These are phyloP conservation scores for Claviceps capensis DNA, from an alignment of 2,329 filamentous ascomycete species.

Conservation along the genomic window DNA sequence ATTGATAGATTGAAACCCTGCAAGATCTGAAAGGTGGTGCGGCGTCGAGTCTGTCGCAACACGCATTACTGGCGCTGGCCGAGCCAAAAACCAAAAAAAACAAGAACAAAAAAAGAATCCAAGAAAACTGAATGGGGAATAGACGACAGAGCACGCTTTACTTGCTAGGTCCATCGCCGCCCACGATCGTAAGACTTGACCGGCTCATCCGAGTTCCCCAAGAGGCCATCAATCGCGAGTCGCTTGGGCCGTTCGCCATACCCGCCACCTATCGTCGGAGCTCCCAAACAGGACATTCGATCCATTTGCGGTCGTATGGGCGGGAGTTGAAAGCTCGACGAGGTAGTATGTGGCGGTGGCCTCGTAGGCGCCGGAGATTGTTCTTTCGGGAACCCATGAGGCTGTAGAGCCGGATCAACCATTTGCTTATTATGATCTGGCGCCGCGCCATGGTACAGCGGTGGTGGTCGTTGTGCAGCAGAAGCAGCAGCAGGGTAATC, in stretches of 20 bases:
- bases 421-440: too few relatives aligned
- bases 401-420: neutral
- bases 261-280: slow-evolving; percentile 16
- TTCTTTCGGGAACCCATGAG: neutral
- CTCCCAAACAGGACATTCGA: slow-evolving; percentile 8
- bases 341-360: neutral
- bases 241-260: slow-evolving; percentile 38
- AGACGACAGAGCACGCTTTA: neutral
- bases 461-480: neutral
- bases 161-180: neutral
- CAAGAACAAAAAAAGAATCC: neutral
- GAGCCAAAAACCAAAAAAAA: neutral
- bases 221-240: slow-evolving; percentile 47
- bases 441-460: neutral
- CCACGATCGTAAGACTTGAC: slow-evolving; percentile 10
- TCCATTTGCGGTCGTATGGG: slow-evolving; percentile 31
- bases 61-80: too few relatives aligned
- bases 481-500: neutral
- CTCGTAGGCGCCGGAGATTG: neutral
- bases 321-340: slow-evolving; percentile 29
- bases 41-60: too few relatives aligned
- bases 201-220: slow-evolving; percentile 39
- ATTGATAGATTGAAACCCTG: too few relatives aligned
- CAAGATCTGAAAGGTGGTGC: too few relatives aligned
- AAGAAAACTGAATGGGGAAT: neutral